Base-by-base conservation (phyloP, 179 eudicot species). In the Spergularia azorica region DNA sequence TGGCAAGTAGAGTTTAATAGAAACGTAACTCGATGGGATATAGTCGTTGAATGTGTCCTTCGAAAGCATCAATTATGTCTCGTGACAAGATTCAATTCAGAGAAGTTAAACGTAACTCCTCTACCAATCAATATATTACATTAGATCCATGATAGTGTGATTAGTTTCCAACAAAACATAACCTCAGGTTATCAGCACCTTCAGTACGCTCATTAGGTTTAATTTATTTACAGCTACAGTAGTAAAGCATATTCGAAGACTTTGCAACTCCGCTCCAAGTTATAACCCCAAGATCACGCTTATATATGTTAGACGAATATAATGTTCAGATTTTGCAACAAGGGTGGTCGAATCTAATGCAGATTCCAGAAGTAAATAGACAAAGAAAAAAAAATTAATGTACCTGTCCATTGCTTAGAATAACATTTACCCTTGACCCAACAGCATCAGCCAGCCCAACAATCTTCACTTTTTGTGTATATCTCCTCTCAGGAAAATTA, bases 401-500 rank as follows among this genome's bases (percentile, higher is more conserved):
- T 85, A 96, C 99, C 97, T 90, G 87, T 74, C 98, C 96, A 84
- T 87, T 90, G 80, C 85, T 89, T 73, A 94, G 70, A 75, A 77
- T 79, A 12, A 92, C 76, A 85, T 90, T 96, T 76, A 96, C 67
- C 69, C 98, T 89, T 59, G 89, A 88, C 32, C 94, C 90, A 79
- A 91, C 94, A 77, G 96, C 94, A 89, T 96, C 92, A 58, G 90
- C 92, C 86, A 96, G 85, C 70, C 95, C 96, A 74, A 90, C 78
- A 77, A 94, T 87, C 81, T 89, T 94, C 67, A 79, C 56, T 79
- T 85, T 85, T 36, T 77, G 68, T 74, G 57, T 41, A 62, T 82
- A 70, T 36, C 80, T 71, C 65, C 79, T 82, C 66, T 83, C 89
- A 39, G 83, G 71, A 80, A 84, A 67, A 67, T 72, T 61, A 70